Conservation (phyloP, 805 yeast genomes). For the Candida alai region DNA sequence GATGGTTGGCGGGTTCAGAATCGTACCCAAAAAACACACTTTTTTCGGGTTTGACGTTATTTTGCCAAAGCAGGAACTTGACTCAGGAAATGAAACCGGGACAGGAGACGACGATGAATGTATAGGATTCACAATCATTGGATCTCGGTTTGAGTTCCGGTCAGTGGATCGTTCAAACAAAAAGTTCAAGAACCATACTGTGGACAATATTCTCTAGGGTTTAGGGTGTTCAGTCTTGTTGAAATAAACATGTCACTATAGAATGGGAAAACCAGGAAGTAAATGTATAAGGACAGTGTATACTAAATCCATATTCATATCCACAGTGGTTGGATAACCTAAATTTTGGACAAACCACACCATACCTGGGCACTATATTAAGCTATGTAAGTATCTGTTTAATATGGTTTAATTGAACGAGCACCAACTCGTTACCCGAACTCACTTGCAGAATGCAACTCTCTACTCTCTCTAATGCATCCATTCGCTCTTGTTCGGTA, state of each 20-base stretch:
- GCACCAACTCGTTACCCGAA: slow-evolving; percentile 19
- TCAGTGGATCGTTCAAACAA: slow-evolving; percentile 78
- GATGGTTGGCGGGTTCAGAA: slow-evolving; percentile 58
- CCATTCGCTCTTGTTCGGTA: neutral
- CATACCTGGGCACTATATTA: too few relatives aligned
- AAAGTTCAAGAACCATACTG: slow-evolving; percentile 78
- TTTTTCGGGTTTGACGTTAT: slow-evolving; percentile 50
- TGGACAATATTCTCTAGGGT: slow-evolving; percentile 45
- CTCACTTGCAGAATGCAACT: neutral
- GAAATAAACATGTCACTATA: too few relatives aligned
- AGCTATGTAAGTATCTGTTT: too few relatives aligned
- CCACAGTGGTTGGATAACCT: too few relatives aligned
- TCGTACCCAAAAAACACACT: slow-evolving; percentile 66
- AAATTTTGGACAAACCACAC: too few relatives aligned
- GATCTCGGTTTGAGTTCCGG: slow-evolving; percentile 73
- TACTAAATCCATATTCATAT: too few relatives aligned
- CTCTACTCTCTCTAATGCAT: neutral
- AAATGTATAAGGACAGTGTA: too few relatives aligned
- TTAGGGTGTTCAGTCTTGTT: neutral
- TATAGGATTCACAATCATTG: slow-evolving; percentile 63
- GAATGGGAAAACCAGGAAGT: too few relatives aligned
- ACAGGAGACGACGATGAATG: slow-evolving; percentile 30
- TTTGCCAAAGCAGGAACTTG: slow-evolving; percentile 12
- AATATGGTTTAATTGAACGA: slow-evolving; percentile 19
- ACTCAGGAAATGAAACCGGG: too few relatives aligned